These are phyloP conservation scores for Graphilbum ipis-grandicollis DNA, from an alignment of 2,329 filamentous ascomycete genomes.

Conservation along the genomic window DNA sequence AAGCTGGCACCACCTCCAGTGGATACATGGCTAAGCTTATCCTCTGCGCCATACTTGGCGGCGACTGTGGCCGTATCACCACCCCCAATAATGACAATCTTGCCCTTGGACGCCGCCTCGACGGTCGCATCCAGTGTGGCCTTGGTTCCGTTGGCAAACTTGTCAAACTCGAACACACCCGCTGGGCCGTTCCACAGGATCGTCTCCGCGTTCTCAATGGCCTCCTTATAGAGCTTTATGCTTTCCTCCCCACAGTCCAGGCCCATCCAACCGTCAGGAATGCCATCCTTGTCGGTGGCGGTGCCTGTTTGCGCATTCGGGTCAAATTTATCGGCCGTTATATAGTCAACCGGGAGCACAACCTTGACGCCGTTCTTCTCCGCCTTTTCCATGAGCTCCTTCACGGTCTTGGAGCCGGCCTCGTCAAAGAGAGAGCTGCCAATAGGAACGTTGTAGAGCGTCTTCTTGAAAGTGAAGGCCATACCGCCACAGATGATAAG, in stretches of 20 bases:
- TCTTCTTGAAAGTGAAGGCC: conserved; percentile 99
- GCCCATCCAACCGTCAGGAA: conserved; percentile 96
- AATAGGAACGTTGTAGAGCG: conserved; percentile 77
- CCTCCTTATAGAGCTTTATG: conserved; percentile 70
- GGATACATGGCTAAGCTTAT: conserved; percentile 95
- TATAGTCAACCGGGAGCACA: conserved; percentile 84
- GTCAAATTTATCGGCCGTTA: conserved; percentile 90
- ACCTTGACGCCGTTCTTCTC: conserved; percentile 93
- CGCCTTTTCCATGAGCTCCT: conserved; percentile 78
- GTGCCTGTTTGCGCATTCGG: conserved; percentile 65
- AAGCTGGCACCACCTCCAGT: conserved; percentile 91
- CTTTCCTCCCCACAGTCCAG: conserved; percentile 87
- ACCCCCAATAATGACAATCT: conserved; percentile 96
- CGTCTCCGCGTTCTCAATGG: conserved; percentile 78
- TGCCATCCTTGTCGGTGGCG: conserved; percentile 74
- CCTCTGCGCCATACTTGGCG: conserved; percentile 90
- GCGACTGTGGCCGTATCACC: conserved; percentile 97
- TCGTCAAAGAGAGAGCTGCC: conserved; percentile 88
- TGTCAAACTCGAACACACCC: conserved; percentile 93
- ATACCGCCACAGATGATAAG: conserved; percentile 94
- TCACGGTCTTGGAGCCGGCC: conserved; percentile 81
- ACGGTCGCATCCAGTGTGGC: conserved; percentile 79
- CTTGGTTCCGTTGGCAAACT: conserved; percentile 87
- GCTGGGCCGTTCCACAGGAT: conserved; percentile 98
- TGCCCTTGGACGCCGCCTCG: conserved; percentile 52